phyloP scores from a whole-genome alignment of 2,329 filamentous ascomycete species.

The Gyromitra esculenta region DNA sequence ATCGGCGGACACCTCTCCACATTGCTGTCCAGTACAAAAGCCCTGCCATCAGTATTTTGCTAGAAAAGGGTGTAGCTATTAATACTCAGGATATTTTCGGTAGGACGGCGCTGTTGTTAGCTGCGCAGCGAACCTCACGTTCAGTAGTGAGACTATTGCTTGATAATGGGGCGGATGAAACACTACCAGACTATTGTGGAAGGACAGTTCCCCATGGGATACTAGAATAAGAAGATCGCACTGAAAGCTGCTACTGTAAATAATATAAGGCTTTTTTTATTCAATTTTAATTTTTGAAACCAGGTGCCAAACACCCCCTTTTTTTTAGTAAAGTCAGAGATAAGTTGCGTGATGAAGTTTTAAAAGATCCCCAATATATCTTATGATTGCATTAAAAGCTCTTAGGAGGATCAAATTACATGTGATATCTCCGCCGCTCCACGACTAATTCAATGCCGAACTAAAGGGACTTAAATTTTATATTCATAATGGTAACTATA shows the following conservation, averaged over 20 bases:
- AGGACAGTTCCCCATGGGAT: slow-evolving; percentile 11
- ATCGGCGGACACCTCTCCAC: slow-evolving; percentile 37
- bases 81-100: slow-evolving; percentile 33
- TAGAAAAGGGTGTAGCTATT: slow-evolving; percentile 28
- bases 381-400: too few relatives aligned
- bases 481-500: too few relatives aligned
- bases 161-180: slow-evolving; percentile 33
- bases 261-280: background rate
- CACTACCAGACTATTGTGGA: slow-evolving; percentile 33
- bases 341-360: too few relatives aligned
- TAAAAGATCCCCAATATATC: too few relatives aligned
- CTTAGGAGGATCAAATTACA: too few relatives aligned
- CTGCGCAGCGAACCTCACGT: slow-evolving; percentile 10
- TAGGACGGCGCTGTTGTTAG: slow-evolving; percentile 23
- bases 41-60: slow-evolving; percentile 5
- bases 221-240: background rate
- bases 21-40: slow-evolving; percentile 27
- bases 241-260: background rate
- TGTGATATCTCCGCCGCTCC: too few relatives aligned
- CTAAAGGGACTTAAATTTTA: too few relatives aligned
- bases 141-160: slow-evolving; percentile 10
- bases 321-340: too few relatives aligned
- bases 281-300: background rate
- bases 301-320: too few relatives aligned
- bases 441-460: too few relatives aligned